Evolutionary conservation across 176 grass and related monocot genomes (phyloP), one percentile per base, ranked within the genome.

Genomic region (Zoysia japonica): DNA sequence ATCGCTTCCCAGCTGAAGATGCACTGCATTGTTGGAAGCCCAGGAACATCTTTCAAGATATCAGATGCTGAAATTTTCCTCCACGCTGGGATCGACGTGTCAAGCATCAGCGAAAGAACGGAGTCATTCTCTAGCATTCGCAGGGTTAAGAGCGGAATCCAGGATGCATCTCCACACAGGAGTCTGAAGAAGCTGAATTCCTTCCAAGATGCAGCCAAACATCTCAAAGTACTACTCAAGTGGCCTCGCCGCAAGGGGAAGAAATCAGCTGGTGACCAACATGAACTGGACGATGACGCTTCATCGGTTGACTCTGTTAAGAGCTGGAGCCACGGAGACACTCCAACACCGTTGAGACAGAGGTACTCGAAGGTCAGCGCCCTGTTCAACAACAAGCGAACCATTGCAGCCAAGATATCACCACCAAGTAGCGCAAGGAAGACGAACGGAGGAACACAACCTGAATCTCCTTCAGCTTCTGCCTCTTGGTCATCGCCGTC

Each of bases 21-120:
- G 87, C 89, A 90, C 68, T 75, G 88, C 17, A 84, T 85, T 2
- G 74, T 85, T 42, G 89, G 74, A 49, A 97, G 91, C 81, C 95
- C 95, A 2, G 95, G 95, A 20, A 94, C 95, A 60, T 84, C 70
- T 62, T 97, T 97, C 83, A 83, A 76, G 41, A 83, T 97, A 65
- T 85, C 89, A 3, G 95, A 97, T 78, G 95, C 85, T 17, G 91
- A 97, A 81, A 90, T 97, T 61, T 85, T 97, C 65, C 56, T 97
- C 42, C 83, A 90, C 67, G 78, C 91, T 2, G 91, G 89, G 36
- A 87, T 92, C 9, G 86, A 88, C 11, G 64, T 48, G 0, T 43
- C 81, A 54, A 78, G 77, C 70, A 68, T 83, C 7, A 90, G 85
- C n/a, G 75, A 83, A 79, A 89, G 91, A 52, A 85, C 75, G 0